phyloP scores from a whole-genome alignment of 2,329 filamentous ascomycete genomes.

The Fusarium citri region DNA sequence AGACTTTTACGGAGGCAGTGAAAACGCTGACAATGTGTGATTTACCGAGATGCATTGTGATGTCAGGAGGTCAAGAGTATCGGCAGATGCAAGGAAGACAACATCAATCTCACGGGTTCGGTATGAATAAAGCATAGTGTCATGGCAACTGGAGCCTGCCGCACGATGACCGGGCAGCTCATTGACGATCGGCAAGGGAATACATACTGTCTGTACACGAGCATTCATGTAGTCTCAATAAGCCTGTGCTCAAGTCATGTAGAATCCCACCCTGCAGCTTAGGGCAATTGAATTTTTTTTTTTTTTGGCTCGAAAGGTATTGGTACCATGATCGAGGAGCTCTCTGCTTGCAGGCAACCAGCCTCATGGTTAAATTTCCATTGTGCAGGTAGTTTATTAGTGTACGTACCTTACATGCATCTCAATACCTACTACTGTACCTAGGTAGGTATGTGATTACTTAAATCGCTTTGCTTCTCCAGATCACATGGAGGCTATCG shows the following conservation, averaged over 20 bases:
- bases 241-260: background rate
- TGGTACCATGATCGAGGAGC: background rate
- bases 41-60: constrained; percentile 12
- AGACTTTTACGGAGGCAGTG: constrained; percentile 61
- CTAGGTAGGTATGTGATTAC: too few relatives aligned
- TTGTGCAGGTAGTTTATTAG: background rate
- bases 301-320: background rate
- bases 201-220: background rate
- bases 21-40: constrained; percentile 58
- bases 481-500: background rate
- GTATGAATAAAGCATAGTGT: constrained; percentile 11
- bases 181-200: background rate
- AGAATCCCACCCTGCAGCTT: background rate
- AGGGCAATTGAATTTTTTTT: background rate
- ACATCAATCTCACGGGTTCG: constrained; percentile 10
- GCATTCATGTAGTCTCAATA: constrained; percentile 1
- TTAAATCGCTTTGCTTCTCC: background rate
- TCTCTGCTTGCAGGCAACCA: background rate
- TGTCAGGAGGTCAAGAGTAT: constrained; percentile 10
- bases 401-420: background rate
- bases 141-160: background rate
- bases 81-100: constrained; percentile 12
- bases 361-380: background rate
- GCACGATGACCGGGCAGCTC: background rate
- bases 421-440: background rate